Percentiles rank a stretch among this genome's conserved stretches.
phyloP scores from a whole-genome alignment of 139 green algal genomes.

The Choricystis sp. region DNA sequence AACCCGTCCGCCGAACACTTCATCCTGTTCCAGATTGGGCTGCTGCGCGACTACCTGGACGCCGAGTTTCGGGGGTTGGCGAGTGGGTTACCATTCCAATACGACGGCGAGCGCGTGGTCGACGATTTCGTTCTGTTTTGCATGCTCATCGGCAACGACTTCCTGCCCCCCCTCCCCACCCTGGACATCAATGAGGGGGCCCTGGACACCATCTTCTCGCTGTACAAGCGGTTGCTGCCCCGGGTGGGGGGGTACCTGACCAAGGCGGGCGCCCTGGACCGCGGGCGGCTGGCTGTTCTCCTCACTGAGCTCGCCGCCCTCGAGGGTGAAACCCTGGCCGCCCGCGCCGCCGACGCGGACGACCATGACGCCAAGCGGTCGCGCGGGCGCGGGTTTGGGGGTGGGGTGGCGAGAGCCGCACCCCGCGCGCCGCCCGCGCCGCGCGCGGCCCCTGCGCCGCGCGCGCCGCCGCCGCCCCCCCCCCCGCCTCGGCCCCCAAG shows the following conservation, averaged over 20 bases:
- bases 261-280: constrained; percentile 47
- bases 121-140: constrained; percentile 93
- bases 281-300: constrained; percentile 45
- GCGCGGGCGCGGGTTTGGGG: constrained; percentile 9
- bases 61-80: constrained; percentile 38
- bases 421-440: constrained; percentile 3
- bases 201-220: constrained; percentile 73
- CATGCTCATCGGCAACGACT: constrained; percentile 94
- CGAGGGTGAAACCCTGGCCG: constrained; percentile 55
- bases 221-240: constrained; percentile 75
- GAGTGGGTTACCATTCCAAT: constrained; percentile 18
- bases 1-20: constrained; percentile 82
- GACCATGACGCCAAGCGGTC: constrained; percentile 49
- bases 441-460: not conserved
- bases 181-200: constrained; percentile 79
- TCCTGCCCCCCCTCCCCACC: constrained; percentile 74
- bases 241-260: constrained; percentile 72
- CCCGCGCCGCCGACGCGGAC: constrained; percentile 61
- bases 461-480: not conserved
- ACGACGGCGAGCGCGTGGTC: constrained; percentile 69
- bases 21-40: constrained; percentile 77
- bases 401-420: not conserved
- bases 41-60: constrained; percentile 82
- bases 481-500: not conserved
- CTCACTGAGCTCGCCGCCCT: constrained; percentile 33